A percentile compares a stretch with the other conserved stretches of the same genome.
These are phyloP conservation scores for Pestalotiopsis fici DNA, from an alignment of 2,329 filamentous ascomycete genomes.

Conservation along the genomic window DNA sequence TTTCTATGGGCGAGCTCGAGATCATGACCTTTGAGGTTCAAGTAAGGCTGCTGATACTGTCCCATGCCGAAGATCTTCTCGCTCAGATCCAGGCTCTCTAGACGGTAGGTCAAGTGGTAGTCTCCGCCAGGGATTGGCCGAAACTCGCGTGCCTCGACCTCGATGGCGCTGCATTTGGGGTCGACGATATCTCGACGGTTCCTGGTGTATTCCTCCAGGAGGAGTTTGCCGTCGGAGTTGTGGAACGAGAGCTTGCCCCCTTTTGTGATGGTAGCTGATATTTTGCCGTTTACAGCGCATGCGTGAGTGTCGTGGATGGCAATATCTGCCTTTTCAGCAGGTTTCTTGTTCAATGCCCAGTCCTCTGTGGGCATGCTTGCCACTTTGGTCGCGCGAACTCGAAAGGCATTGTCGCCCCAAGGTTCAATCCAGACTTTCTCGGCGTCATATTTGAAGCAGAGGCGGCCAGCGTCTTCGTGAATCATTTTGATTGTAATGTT, in stretches of 20 bases:
- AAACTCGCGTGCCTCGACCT: constrained; percentile 60
- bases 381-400: constrained; percentile 46
- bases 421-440: constrained; percentile 48
- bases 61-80: constrained; percentile 71
- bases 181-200: constrained; percentile 51
- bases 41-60: constrained; percentile 64
- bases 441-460: constrained; percentile 36
- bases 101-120: constrained; percentile 58
- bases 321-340: constrained; percentile 14
- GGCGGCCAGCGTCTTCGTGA: constrained; percentile 16
- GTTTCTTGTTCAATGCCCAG: constrained; percentile 39
- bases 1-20: constrained; percentile 68
- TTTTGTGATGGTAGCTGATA: constrained; percentile 45
- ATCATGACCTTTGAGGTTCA: constrained; percentile 65
- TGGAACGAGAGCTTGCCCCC: constrained; percentile 52
- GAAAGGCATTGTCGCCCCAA: constrained; percentile 49
- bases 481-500: constrained; percentile 18
- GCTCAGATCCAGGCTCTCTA: constrained; percentile 52
- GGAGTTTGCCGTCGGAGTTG: constrained; percentile 37
- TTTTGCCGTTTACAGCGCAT: constrained; percentile 47
- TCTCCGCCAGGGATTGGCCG: constrained; percentile 50
- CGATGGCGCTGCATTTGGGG: constrained; percentile 59
- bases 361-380: constrained; percentile 34
- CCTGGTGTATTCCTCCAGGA: constrained; percentile 56
- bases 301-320: constrained; percentile 28